Conservation (phyloP, 2,329 filamentous ascomycete species). For the Leptosphaerulina australis region DNA sequence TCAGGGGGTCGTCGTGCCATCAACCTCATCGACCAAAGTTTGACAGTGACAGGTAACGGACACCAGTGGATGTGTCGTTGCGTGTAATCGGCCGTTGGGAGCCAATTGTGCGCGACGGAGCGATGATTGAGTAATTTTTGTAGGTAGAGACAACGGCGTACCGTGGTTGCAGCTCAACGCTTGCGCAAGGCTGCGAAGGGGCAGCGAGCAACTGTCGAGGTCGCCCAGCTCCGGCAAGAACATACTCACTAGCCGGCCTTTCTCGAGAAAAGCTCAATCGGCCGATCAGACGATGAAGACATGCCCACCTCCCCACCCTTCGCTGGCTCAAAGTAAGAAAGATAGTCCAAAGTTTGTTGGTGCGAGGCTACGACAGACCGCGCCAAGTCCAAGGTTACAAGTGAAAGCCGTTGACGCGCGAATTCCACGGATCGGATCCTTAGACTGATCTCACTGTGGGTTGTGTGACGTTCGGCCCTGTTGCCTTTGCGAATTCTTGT, state of each 20-base stretch:
- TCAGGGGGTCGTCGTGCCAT: slow-evolving; percentile 13
- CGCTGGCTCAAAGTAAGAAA: not conserved
- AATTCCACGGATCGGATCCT: slow-evolving; percentile 12
- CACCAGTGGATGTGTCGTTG: slow-evolving; percentile 7
- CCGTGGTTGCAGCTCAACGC: not conserved
- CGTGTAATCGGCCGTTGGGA: not conserved
- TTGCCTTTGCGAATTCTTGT: slow-evolving; percentile 1
- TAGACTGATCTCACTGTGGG: slow-evolving; percentile 1
- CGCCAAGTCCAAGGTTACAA: slow-evolving; percentile 7
- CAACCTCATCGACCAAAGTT: slow-evolving; percentile 9
- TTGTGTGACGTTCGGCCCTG: slow-evolving; percentile 9
- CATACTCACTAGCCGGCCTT: not conserved
- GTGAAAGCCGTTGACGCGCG: slow-evolving; percentile 6
- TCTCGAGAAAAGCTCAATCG: slow-evolving; percentile 1
- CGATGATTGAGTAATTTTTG: not conserved
- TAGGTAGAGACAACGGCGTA: slow-evolving; percentile 1
- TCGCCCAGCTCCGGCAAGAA: not conserved
- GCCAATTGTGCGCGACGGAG: slow-evolving; percentile 6
- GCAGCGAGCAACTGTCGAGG: not conserved
- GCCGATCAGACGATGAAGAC: slow-evolving; percentile 1
- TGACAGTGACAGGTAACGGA: slow-evolving; percentile 19
- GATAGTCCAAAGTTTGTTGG: slow-evolving; percentile 1
- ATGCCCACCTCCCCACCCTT: slow-evolving; percentile 1
- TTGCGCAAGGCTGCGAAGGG: slow-evolving; percentile 2
- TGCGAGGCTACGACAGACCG: slow-evolving; percentile 8